Percentiles rank a stretch among this genome's conserved stretches.
Evolutionary conservation across 192 early-diverging fungal species (phyloP).

Genomic region (Rhizoclosmatium sp.): DNA sequence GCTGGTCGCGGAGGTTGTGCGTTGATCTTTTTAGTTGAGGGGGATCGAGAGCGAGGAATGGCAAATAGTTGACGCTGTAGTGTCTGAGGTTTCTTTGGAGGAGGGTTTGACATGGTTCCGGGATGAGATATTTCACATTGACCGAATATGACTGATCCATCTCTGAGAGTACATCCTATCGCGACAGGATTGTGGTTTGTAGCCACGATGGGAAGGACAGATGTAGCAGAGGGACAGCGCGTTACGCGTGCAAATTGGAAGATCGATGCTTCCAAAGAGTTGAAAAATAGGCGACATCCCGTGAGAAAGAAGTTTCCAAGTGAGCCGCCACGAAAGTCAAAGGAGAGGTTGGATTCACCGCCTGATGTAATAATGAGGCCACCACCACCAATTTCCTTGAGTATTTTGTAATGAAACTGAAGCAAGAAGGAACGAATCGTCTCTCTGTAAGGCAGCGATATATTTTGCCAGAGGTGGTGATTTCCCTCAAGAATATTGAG

Average conservation of each 20-base stretch:
- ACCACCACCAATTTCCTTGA: conserved; percentile 56
- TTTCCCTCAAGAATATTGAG: conserved; percentile 73
- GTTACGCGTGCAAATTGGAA: conserved; percentile 79
- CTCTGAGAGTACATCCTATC: conserved; percentile 72
- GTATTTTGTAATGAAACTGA: conserved; percentile 73
- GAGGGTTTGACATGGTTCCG: conserved; percentile 48
- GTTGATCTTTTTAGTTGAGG: not conserved
- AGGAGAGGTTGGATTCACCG: conserved; percentile 42
- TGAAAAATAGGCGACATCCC: conserved; percentile 76
- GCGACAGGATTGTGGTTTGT: conserved; percentile 47
- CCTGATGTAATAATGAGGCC: conserved; percentile 12
- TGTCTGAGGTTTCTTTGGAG: conserved; percentile 27
- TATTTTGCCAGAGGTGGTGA: conserved; percentile 62
- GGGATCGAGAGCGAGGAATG: not conserved
- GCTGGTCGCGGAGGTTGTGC: not conserved
- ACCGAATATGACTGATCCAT: conserved; percentile 67
- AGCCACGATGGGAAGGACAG: conserved; percentile 73
- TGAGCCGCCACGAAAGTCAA: conserved; percentile 76
- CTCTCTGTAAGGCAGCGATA: conserved; percentile 57
- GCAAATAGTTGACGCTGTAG: conserved; percentile 7
- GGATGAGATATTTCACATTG: conserved; percentile 73
- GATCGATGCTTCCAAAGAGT: conserved; percentile 71
- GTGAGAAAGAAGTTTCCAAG: conserved; percentile 84
- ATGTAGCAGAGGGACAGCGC: conserved; percentile 67
- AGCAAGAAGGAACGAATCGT: conserved; percentile 77